Evolutionary conservation across 305 asterid genomes (phyloP).

Genomic region (Fraxinus floribunda): DNA sequence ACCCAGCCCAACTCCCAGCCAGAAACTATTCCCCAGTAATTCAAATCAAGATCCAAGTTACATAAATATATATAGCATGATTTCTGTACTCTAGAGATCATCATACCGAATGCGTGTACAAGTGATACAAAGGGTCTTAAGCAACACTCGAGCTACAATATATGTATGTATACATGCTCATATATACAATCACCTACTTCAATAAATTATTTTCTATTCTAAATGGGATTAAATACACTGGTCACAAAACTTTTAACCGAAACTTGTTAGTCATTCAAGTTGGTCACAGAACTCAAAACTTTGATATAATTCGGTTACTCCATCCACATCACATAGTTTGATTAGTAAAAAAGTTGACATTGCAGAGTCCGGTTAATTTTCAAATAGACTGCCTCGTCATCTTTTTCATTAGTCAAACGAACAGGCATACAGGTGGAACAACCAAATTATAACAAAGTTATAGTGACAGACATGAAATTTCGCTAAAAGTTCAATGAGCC

Average conservation of each 20-base stretch:
- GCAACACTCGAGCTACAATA: constrained; percentile 3
- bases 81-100: constrained; percentile 2
- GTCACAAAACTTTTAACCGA: not conserved
- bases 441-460: not conserved
- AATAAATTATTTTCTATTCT: constrained; percentile 14
- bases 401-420: not conserved
- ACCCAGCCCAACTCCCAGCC: not conserved
- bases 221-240: not conserved
- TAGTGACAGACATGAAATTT: not conserved
- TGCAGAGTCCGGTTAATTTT: not conserved
- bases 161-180: constrained; percentile 2
- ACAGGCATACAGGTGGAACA: not conserved
- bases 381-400: not conserved
- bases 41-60: constrained; percentile 4
- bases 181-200: constrained; percentile 32
- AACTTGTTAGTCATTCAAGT: not conserved
- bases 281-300: not conserved
- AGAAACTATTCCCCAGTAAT: not conserved
- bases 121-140: not conserved
- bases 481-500: not conserved
- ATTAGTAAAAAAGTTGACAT: not conserved
- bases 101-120: constrained; percentile 9
- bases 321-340: not conserved
- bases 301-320: not conserved
- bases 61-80: constrained; percentile 1